Conservation (phyloP, 1,284 basidiomycete genomes). For the Wallemia mellicola region DNA sequence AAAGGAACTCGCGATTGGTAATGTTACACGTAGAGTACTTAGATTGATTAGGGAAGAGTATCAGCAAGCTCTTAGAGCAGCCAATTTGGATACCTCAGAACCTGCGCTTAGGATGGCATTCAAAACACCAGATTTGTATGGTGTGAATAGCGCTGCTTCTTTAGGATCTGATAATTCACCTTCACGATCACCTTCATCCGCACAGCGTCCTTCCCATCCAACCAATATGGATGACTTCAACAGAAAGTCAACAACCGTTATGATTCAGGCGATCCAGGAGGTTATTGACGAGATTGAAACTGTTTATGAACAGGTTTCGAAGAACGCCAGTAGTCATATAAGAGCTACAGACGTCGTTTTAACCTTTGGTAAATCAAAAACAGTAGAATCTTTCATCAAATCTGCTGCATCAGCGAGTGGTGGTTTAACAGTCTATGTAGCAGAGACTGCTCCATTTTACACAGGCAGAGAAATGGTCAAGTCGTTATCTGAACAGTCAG, state of each 20-base stretch:
- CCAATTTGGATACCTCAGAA: not conserved
- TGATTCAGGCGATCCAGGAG: slow-evolving; percentile 19
- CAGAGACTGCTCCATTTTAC: slow-evolving; percentile 75
- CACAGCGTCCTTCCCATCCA: too few relatives aligned
- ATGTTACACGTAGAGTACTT: not conserved
- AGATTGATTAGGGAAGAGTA: not conserved
- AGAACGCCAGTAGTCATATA: slow-evolving; percentile 81
- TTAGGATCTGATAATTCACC: too few relatives aligned
- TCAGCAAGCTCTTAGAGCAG: not conserved
- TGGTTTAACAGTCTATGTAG: slow-evolving; percentile 86
- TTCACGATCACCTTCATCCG: too few relatives aligned
- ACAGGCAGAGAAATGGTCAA: not conserved
- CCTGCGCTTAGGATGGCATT: not conserved
- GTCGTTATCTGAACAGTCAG: slow-evolving; percentile 8
- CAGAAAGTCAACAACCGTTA: slow-evolving; percentile 8
- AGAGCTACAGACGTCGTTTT: slow-evolving; percentile 92
- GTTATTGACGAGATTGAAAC: slow-evolving; percentile 85
- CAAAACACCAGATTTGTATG: not conserved
- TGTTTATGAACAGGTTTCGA: slow-evolving; percentile 78
- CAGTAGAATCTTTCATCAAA: slow-evolving; percentile 79
- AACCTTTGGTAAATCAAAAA: slow-evolving; percentile 75
- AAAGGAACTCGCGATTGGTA: slow-evolving; percentile 24
- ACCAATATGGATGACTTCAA: slow-evolving; percentile 9
- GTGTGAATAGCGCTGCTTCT: too few relatives aligned
- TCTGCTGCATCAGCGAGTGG: slow-evolving; percentile 49